These are phyloP conservation scores for Russula vinacea DNA, from an alignment of 768 basidiomycete species.

Conservation along the genomic window DNA sequence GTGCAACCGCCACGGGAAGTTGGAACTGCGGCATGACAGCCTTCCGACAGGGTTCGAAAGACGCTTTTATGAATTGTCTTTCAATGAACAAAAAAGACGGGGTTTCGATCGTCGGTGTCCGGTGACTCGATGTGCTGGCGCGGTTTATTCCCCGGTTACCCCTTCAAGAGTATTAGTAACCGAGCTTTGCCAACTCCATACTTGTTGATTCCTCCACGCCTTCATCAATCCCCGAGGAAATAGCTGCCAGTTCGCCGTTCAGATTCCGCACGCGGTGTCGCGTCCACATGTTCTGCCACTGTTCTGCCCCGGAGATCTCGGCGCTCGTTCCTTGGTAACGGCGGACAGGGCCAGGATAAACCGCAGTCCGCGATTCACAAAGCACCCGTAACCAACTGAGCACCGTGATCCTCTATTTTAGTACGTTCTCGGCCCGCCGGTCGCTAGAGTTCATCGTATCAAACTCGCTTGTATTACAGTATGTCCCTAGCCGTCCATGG, in stretches of 20 bases:
- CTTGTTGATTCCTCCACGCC: background rate
- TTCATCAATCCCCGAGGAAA: background rate
- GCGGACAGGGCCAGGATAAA: background rate
- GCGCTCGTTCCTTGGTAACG: constrained; percentile 13
- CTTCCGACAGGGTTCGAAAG: background rate
- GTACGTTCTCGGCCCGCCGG: constrained; percentile 1
- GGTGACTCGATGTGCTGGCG: too few relatives aligned
- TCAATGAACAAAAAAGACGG: background rate
- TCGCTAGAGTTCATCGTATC: background rate
- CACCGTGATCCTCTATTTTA: background rate
- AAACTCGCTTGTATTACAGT: background rate
- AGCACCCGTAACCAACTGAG: constrained; percentile 7
- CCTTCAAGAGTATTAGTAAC: background rate
- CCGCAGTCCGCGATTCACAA: background rate
- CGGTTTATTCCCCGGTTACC: background rate
- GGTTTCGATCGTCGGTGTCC: too few relatives aligned
- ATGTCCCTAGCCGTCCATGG: background rate
- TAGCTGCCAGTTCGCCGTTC: background rate
- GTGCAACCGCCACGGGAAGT: constrained; percentile 48
- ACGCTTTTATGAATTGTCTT: background rate
- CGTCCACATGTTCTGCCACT: background rate
- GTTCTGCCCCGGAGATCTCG: background rate
- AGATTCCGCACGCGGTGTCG: background rate
- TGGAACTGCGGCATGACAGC: constrained; percentile 57
- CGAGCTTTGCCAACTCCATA: background rate